A percentile compares a stretch with the other conserved stretches of the same genome.
Evolutionary conservation across 2,329 filamentous ascomycete species (phyloP).

Genomic region (Lachnellula occidentalis): DNA sequence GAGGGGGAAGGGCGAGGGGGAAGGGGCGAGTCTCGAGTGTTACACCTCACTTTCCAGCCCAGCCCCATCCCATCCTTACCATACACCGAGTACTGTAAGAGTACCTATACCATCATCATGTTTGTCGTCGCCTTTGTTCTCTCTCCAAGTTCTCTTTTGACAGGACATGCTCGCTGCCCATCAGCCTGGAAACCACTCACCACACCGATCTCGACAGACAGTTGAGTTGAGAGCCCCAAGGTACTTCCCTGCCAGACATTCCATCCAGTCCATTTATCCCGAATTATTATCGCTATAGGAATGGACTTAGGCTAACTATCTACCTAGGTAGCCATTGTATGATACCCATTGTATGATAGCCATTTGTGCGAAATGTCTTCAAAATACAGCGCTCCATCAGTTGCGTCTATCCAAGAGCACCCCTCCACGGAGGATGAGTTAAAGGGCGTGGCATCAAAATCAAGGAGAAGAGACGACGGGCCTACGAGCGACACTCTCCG

Average conservation of each 20-base stretch:
- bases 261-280: neutral
- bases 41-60: conserved; percentile 1
- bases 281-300: too few relatives aligned
- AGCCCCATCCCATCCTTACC: conserved; percentile 1
- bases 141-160: conserved; percentile 1
- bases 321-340: too few relatives aligned
- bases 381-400: conserved; percentile 23
- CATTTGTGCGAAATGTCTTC: conserved; percentile 21
- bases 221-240: conserved; percentile 10
- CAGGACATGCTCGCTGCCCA: conserved; percentile 15
- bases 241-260: conserved; percentile 15
- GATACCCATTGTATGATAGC: neutral
- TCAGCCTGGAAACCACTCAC: conserved; percentile 14
- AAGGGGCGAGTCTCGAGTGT: neutral
- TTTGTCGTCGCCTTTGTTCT: conserved; percentile 8
- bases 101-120: conserved; percentile 13
- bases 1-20: too few relatives aligned
- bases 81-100: conserved; percentile 8
- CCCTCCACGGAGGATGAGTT: conserved; percentile 27
- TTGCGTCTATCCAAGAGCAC: conserved; percentile 26
- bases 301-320: too few relatives aligned
- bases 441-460: conserved; percentile 8
- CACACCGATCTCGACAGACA: conserved; percentile 16
- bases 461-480: conserved; percentile 13
- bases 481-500: conserved; percentile 8